A percentile compares a stretch with the other conserved stretches of the same genome.
Evolutionary conservation across 2,329 filamentous ascomycete genomes (phyloP).

Genomic region (Aspergillus ruber): DNA sequence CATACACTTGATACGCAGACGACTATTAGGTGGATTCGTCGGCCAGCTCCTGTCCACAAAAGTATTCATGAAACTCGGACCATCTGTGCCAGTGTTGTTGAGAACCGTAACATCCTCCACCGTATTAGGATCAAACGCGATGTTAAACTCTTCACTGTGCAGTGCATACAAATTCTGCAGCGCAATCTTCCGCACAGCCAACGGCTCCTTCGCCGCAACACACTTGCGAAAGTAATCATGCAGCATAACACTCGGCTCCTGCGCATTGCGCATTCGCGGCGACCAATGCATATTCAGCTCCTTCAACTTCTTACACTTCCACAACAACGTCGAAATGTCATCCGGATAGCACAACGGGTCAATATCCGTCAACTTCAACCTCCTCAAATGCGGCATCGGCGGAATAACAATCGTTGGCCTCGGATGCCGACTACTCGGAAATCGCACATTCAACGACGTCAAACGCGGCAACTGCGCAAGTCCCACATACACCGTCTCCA

Average conservation of each 20-base stretch:
- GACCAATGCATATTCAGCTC: conserved; percentile 55
- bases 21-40: conserved; percentile 18
- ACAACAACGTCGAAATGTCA: conserved; percentile 52
- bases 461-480: conserved; percentile 46
- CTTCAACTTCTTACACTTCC: conserved; percentile 48
- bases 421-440: conserved; percentile 51
- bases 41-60: conserved; percentile 55
- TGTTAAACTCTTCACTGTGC: conserved; percentile 42
- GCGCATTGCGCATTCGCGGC: conserved; percentile 54
- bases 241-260: conserved; percentile 52
- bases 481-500: conserved; percentile 53
- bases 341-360: conserved; percentile 60
- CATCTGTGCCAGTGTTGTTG: conserved; percentile 45
- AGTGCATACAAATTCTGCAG: conserved; percentile 55
- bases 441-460: conserved; percentile 50
- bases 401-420: conserved; percentile 53
- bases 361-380: conserved; percentile 52
- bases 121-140: conserved; percentile 35
- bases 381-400: conserved; percentile 49
- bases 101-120: conserved; percentile 49
- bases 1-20: conserved; percentile 42
- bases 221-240: conserved; percentile 52
- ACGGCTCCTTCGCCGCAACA: conserved; percentile 39
- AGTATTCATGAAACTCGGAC: conserved; percentile 33
- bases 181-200: conserved; percentile 46